Conservation (phyloP, 2,329 filamentous ascomycete species). For the Uncinocarpus reesii region DNA sequence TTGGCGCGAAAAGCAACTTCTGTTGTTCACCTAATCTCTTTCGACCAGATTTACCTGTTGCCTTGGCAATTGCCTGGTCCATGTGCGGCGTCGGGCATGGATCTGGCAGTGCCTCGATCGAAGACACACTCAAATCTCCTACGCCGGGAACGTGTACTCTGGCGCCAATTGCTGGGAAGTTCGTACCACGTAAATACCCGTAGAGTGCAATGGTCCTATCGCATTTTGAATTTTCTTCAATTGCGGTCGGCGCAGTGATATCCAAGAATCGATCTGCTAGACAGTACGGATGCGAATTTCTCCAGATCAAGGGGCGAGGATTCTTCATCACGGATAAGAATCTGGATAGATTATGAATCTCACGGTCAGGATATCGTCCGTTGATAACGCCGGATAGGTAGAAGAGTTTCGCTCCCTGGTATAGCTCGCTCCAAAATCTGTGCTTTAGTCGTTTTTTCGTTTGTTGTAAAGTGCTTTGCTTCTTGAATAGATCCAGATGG, state of each 20-base stretch:
- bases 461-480: constrained; percentile 80
- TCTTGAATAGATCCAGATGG: constrained; percentile 89
- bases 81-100: constrained; percentile 90
- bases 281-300: constrained; percentile 90
- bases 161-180: constrained; percentile 76
- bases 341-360: constrained; percentile 87
- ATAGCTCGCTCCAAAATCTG: constrained; percentile 91
- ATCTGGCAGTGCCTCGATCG: constrained; percentile 80
- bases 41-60: constrained; percentile 68
- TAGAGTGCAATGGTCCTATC: constrained; percentile 86
- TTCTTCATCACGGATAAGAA: constrained; percentile 99
- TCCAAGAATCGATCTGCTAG: constrained; percentile 91
- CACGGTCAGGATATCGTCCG: constrained; percentile 88
- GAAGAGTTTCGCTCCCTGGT: constrained; percentile 93
- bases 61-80: constrained; percentile 76
- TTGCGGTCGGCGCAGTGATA: constrained; percentile 81
- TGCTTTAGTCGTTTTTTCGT: constrained; percentile 96
- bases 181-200: constrained; percentile 87
- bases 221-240: constrained; percentile 80
- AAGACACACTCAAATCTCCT: constrained; percentile 73
- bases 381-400: constrained; percentile 96
- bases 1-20: constrained; percentile 89
- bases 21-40: constrained; percentile 88
- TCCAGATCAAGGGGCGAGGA: constrained; percentile 87
- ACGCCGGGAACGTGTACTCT: constrained; percentile 86